Conservation (phyloP, 768 basidiomycete species). For the Nidularia pulvinata region DNA sequence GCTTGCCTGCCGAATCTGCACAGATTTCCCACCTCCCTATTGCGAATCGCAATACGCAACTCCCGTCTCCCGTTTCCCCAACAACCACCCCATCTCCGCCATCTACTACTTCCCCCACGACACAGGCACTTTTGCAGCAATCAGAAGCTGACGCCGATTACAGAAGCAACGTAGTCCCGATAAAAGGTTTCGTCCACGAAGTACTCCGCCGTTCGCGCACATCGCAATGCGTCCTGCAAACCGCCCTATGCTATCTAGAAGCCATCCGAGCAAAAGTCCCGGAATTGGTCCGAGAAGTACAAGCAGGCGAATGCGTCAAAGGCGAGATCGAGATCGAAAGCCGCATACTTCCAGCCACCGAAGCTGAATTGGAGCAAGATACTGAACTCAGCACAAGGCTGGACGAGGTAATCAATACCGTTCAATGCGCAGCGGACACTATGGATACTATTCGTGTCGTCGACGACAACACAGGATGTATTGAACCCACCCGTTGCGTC, state of each 20-base stretch:
- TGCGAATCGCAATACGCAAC: slow-evolving; percentile 32
- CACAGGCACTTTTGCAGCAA: background rate
- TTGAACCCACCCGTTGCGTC: background rate
- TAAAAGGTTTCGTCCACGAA: slow-evolving; percentile 85
- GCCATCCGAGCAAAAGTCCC: slow-evolving; percentile 75
- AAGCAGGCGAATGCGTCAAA: slow-evolving; percentile 35
- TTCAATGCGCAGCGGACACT: slow-evolving; percentile 15
- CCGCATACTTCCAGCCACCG: slow-evolving; percentile 39
- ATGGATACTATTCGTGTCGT: slow-evolving; percentile 44
- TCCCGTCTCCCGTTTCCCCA: slow-evolving; percentile 52
- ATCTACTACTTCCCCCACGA: slow-evolving; percentile 2
- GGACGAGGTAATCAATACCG: slow-evolving; percentile 10
- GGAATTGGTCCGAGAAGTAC: slow-evolving; percentile 55
- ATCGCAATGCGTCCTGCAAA: slow-evolving; percentile 81
- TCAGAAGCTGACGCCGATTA: slow-evolving; percentile 12
- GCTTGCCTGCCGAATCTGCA: slow-evolving; percentile 6
- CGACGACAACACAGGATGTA: slow-evolving; percentile 8
- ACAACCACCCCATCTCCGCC: slow-evolving; percentile 22
- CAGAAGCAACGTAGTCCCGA: slow-evolving; percentile 47
- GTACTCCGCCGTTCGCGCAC: slow-evolving; percentile 87
- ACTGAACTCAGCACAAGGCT: slow-evolving; percentile 22
- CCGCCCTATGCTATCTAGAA: slow-evolving; percentile 86
- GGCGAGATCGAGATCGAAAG: slow-evolving; percentile 38
- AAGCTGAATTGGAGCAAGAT: slow-evolving; percentile 40
- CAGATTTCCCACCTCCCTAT: slow-evolving; percentile 8